Conservation (phyloP, 805 yeast genomes). For the Candida ipomoeae region DNA sequence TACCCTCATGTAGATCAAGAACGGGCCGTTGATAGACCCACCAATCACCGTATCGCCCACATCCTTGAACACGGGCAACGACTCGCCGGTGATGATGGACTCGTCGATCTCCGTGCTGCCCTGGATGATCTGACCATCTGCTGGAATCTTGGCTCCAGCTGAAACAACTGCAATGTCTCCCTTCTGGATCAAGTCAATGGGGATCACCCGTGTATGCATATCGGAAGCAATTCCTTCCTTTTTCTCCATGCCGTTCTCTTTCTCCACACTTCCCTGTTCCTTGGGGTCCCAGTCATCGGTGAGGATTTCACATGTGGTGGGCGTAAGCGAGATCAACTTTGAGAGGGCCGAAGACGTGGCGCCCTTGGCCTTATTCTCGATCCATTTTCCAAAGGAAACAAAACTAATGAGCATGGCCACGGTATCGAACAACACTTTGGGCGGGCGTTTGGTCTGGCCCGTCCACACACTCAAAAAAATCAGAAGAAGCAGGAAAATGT, state of each 20-base stretch:
- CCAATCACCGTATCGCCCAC: conserved; percentile 69
- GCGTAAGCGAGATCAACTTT: conserved; percentile 72
- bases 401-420: conserved; percentile 79
- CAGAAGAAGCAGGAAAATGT: conserved; percentile 63
- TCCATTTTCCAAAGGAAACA: conserved; percentile 84
- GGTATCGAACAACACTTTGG: conserved; percentile 80
- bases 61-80: conserved; percentile 64
- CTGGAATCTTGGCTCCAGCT: conserved; percentile 88
- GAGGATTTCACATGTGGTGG: conserved; percentile 67
- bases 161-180: conserved; percentile 72
- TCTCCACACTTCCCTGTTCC: conserved; percentile 4
- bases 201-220: conserved; percentile 45
- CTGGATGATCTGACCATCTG: conserved; percentile 77
- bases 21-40: conserved; percentile 85
- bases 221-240: conserved; percentile 16
- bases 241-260: conserved; percentile 1
- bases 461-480: conserved; percentile 47
- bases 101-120: conserved; percentile 89
- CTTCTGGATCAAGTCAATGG: conserved; percentile 72
- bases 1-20: conserved; percentile 65
- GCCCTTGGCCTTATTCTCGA: conserved; percentile 90
- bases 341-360: conserved; percentile 88
- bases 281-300: conserved; percentile 29
- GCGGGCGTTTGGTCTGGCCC: conserved; percentile 42
- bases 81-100: conserved; percentile 88